A percentile compares a stretch with the other conserved stretches of the same genome.
These are phyloP conservation scores for Annona cherimola DNA, from an alignment of 164 flowering plant species.

Conservation along the genomic window DNA sequence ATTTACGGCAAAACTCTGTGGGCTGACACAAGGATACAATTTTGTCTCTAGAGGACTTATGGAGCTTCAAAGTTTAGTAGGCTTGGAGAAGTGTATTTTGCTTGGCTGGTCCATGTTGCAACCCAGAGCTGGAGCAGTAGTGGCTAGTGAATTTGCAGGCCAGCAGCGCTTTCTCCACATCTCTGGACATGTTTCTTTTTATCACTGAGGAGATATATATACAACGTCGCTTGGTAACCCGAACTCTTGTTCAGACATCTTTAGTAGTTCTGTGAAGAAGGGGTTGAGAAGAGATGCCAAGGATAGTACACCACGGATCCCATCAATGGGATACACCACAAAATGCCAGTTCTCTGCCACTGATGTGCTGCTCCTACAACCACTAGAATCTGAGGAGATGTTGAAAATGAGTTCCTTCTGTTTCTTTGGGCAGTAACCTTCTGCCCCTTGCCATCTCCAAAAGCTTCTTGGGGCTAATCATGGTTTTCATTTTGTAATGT, in stretches of 20 bases:
- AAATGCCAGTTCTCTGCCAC: constrained; percentile 18
- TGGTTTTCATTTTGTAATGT: background rate
- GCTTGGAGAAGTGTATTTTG: background rate
- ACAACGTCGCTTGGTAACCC: constrained; percentile 9
- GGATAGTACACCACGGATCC: constrained; percentile 19
- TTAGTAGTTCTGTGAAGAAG: constrained; percentile 13
- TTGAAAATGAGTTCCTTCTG: too few relatives aligned
- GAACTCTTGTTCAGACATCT: constrained; percentile 21
- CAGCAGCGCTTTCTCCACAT: constrained; percentile 20
- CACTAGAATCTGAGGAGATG: background rate
- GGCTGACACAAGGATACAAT: too few relatives aligned
- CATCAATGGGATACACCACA: constrained; percentile 20
- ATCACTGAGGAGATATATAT: constrained; percentile 10
- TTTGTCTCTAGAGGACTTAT: too few relatives aligned
- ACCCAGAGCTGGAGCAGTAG: constrained; percentile 5
- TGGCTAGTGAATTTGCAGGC: constrained; percentile 4
- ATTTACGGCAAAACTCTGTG: too few relatives aligned
- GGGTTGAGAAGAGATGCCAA: constrained; percentile 10
- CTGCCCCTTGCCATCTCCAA: constrained; percentile 10
- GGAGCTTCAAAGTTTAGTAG: background rate
- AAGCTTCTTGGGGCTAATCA: constrained; percentile 11
- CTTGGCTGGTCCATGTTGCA: background rate
- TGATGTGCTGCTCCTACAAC: background rate
- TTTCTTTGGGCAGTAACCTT: background rate
- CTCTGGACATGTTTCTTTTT: background rate